Evolutionary conservation across 164 flowering plant genomes (phyloP), one percentile per base, ranked within the genome.

Genomic region (Magnolia kwangsiensis): DNA sequence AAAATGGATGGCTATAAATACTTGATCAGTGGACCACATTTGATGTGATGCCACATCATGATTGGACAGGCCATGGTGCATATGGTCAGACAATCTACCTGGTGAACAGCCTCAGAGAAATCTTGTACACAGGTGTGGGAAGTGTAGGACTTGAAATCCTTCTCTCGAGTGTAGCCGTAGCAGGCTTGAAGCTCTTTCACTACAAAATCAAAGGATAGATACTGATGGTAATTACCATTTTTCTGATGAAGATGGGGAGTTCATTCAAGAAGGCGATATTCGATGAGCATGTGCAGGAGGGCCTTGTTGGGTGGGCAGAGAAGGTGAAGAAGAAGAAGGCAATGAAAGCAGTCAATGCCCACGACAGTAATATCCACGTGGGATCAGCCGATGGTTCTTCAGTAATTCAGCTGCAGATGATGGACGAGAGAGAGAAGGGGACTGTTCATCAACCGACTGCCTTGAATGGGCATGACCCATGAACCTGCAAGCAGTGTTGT

Each of bases 171-270:
- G 45, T 37, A 37, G 45, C 61, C 61, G 13, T 55, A 55, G 18
- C 16, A 55, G 61, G 13, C 61, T 10, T 55, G 18, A 10, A 11
- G 18, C 16, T 55, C 61, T 55, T 55, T 55, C 61, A 55, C 61
- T 55, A 55, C 18, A 55, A 7, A 63, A 51, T 65, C 66, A 70
- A 61, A 18, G 63, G 16, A 1, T 37, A 55, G 61, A 0, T 8
- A 55, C 18, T 55, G 19, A 55, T 55, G 18, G 61, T 55, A 7
- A 10, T 11, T 55, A 10, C 13, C 61, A 55, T 61, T 58, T 59
- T 8, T 21, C 8, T 63, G 65, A 59, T 77, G 78, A 69, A 94
- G 98, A 90, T 91, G 94, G 96, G 94, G 68, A 87, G 81, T 50
- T 76, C 80, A 14, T 84, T 78, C 80, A 88, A 84, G 74, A 83